Base-by-base conservation (phyloP, 106 monocot genomes). In the Alisma plantagoaquatica region DNA sequence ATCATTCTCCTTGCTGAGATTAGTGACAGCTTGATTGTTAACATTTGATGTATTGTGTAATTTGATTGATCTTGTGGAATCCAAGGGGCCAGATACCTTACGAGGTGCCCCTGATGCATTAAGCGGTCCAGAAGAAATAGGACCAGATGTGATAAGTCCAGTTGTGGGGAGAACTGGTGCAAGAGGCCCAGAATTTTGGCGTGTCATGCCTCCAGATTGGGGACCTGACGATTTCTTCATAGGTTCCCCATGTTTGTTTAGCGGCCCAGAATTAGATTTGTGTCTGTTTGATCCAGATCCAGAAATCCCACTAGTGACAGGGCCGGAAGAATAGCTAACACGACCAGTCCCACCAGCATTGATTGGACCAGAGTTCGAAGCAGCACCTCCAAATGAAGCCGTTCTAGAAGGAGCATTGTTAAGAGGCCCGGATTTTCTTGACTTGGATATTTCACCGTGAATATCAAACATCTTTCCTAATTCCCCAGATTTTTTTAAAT, bases 401-500 rank as follows among this genome's bases (percentile, higher is more conserved):
- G 60, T 60, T 19, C 69, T 60, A n/a, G 60, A 53, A 53, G 69
- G 69, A 61, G 60, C 58, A 69, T 61, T 61, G 21, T 18, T 20
- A 2, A 69, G 29, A 10, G 60, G 69, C 23, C 69, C 69, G 31
- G 69, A 69, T 53, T 60, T 69, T 18, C 69, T 69, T 52, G 69
- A 69, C 50, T 69, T 69, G 6, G 60, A 60, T n/a, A 44, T 20
- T 3, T 69, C 69, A 2, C 11, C 51, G 2, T 60, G 69, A 53
- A 69, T 53, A 32, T 69, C 69, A 45, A 69, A 69, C 69, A 69
- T 69, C 30, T 69, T 69, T 23, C 69, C 69, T 10, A 69, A 45
- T 53, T 69, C 69, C 50, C 69, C 69, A 53, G 69, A 69, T 60
- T 61, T 69, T 43, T 69, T 69, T 23, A 69, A 60, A 31, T 69